Conservation (phyloP, 2,329 filamentous ascomycete genomes). For the Verruconis gallopava region DNA sequence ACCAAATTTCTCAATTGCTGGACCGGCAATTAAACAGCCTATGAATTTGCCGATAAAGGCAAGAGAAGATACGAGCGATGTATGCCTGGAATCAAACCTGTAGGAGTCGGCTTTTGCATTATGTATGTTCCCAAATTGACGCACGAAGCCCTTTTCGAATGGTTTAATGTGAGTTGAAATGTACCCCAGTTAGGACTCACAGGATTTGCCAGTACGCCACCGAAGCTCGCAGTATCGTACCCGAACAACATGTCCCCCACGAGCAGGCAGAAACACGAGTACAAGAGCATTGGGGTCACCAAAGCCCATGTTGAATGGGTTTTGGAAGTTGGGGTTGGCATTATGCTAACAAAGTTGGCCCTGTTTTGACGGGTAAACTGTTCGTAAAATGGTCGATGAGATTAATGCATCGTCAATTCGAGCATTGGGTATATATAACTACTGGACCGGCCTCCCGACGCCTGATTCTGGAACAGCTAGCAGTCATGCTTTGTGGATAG, state of each 20-base stretch:
- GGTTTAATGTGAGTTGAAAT: too few relatives aligned
- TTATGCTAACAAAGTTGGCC: background rate
- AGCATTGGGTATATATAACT: too few relatives aligned
- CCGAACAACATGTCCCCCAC: background rate
- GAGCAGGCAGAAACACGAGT: background rate
- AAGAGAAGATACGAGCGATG: background rate
- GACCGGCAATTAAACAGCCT: background rate
- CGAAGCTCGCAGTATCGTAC: conserved; percentile 1
- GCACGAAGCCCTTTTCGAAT: background rate
- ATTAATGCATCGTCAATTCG: background rate
- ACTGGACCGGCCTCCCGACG: too few relatives aligned
- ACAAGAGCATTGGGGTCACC: background rate
- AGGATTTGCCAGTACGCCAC: conserved; percentile 1
- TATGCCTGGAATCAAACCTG: background rate
- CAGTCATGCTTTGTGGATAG: too few relatives aligned
- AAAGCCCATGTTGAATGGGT: background rate
- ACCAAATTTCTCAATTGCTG: background rate
- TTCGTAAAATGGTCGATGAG: background rate
- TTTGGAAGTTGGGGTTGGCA: background rate
- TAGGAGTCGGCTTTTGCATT: background rate
- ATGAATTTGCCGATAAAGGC: background rate
- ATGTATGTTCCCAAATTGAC: background rate
- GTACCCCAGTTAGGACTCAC: too few relatives aligned
- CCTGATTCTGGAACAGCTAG: too few relatives aligned
- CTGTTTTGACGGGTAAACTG: background rate